These are phyloP conservation scores for Vicia faba DNA, from an alignment of 306 rosid genomes.

Conservation along the genomic window DNA sequence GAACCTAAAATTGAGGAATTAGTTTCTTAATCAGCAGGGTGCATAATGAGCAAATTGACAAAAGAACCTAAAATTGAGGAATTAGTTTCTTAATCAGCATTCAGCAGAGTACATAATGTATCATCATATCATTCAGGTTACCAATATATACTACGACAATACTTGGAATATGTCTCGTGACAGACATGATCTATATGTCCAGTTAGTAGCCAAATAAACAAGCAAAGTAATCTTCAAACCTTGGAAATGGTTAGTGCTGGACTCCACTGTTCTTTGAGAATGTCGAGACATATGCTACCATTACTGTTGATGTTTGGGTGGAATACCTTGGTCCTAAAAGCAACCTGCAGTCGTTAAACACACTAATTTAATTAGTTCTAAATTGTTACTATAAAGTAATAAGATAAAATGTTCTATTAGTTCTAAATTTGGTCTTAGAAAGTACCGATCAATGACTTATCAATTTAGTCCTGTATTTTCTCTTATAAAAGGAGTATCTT, in stretches of 20 bases:
- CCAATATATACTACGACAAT: neutral
- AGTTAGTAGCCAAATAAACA: constrained; percentile 18
- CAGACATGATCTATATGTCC: constrained; percentile 3
- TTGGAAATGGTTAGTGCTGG: constrained; percentile 91
- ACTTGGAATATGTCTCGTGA: neutral
- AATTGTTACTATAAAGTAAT: neutral
- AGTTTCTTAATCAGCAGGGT: neutral
- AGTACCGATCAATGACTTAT: neutral
- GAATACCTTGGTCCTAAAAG: constrained; percentile 89
- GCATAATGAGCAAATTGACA: constrained; percentile 64
- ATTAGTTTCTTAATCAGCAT: neutral
- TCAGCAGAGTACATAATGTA: no score
- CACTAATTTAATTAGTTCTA: constrained; percentile 9
- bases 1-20: constrained; percentile 52
- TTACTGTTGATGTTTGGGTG: constrained; percentile 93
- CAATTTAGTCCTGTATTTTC: no score
- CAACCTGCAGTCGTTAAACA: constrained; percentile 65
- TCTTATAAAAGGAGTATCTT: no score
- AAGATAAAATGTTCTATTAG: neutral
- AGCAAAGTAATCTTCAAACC: constrained; percentile 49
- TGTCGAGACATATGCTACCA: constrained; percentile 91
- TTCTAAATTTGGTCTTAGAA: neutral
- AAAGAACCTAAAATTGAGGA: constrained; percentile 58
- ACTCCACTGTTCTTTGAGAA: constrained; percentile 96
- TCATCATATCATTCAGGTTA: no score